Evolutionary conservation across 192 early-diverging fungal genomes (phyloP).

Genomic region (Nowakowskiella sp.): DNA sequence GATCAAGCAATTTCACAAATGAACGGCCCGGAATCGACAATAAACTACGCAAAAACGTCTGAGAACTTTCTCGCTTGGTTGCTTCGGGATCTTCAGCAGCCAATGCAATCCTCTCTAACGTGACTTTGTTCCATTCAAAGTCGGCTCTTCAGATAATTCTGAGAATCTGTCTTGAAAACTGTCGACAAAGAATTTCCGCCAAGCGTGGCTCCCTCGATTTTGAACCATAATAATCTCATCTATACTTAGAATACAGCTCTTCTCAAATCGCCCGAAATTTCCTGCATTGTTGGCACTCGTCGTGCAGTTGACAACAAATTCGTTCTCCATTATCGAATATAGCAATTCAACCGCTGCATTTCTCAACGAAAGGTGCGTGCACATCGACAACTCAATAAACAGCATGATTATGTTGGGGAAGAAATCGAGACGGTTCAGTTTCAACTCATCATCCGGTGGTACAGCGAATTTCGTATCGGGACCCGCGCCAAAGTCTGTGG

Average conservation of each 20-base stretch:
- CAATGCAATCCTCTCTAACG: slow-evolving; percentile 3
- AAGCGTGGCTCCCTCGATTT: slow-evolving; percentile 27
- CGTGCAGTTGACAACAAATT: slow-evolving; percentile 9
- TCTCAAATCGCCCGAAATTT: slow-evolving; percentile 30
- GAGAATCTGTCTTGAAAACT: slow-evolving; percentile 29
- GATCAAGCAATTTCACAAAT: slow-evolving; percentile 10
- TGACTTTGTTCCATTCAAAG: slow-evolving; percentile 5
- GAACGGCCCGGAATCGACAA: too few relatives aligned
- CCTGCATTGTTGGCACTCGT: background rate
- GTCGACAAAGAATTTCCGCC: slow-evolving; percentile 37
- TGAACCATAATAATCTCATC: slow-evolving; percentile 28
- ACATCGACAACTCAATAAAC: slow-evolving; percentile 43
- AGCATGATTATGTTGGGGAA: too few relatives aligned
- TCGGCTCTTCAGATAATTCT: too few relatives aligned
- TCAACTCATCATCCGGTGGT: too few relatives aligned
- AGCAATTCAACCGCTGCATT: slow-evolving; percentile 35
- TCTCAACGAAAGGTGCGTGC: slow-evolving; percentile 28
- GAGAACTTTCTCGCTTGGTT: background rate
- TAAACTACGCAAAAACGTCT: too few relatives aligned
- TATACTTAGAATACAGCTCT: slow-evolving; percentile 37
- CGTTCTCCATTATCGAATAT: slow-evolving; percentile 20
- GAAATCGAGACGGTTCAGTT: too few relatives aligned
- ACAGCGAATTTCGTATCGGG: background rate
- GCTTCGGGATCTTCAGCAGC: slow-evolving; percentile 10
- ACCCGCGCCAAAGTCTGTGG: slow-evolving; percentile 7